Evolutionary conservation across 106 monocot species (phyloP).

Genomic region (Dioscorea alata): DNA sequence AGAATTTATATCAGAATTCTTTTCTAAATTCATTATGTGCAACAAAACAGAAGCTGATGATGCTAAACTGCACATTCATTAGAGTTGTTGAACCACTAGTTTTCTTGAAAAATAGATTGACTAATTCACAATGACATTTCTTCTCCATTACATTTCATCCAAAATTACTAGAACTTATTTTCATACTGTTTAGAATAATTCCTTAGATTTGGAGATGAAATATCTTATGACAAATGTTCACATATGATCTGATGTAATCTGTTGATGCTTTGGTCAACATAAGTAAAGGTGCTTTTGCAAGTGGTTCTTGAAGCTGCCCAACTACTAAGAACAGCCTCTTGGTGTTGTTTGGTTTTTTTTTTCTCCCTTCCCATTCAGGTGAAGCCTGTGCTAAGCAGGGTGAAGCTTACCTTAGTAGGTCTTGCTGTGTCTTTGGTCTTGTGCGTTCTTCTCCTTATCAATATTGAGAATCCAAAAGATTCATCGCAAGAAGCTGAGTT

Average conservation of each 20-base stretch:
- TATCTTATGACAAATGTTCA: background rate
- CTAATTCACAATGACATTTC: no score
- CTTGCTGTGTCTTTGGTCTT: slow-evolving; percentile 65
- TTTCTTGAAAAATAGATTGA: no score
- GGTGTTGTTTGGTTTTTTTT: background rate
- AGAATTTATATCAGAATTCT: background rate
- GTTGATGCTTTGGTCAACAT: background rate
- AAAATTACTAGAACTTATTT: no score
- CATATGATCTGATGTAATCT: background rate
- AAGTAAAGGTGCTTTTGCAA: background rate
- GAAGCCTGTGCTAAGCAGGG: slow-evolving; percentile 83
- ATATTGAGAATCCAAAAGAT: slow-evolving; percentile 43
- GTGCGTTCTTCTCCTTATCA: slow-evolving; percentile 52
- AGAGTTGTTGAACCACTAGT: no score
- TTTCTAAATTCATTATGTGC: background rate
- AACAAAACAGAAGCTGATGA: no score
- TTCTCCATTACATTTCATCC: no score
- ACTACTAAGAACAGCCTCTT: background rate
- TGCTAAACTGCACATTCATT: no score
- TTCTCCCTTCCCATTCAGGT: slow-evolving; percentile 43
- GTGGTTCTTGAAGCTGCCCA: background rate
- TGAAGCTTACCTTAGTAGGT: slow-evolving; percentile 77
- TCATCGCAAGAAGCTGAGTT: slow-evolving; percentile 16
- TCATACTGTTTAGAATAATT: background rate
- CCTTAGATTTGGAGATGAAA: background rate